Evolutionary conservation across 139 green algal species (phyloP).

Genomic region (Raphidocelis subcapitata): DNA sequence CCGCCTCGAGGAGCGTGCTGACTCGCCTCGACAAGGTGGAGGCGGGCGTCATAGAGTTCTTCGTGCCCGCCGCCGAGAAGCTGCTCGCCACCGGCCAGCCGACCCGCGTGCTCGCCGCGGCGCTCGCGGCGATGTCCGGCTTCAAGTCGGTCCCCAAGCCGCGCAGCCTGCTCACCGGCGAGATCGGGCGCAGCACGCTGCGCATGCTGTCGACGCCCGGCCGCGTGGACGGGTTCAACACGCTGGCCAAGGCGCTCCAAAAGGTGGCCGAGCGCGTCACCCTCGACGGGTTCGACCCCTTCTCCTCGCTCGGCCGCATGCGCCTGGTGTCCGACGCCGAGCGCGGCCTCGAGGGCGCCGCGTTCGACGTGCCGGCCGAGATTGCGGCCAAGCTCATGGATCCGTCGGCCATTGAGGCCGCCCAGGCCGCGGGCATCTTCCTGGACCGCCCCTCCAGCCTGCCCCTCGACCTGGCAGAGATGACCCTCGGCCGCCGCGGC

Average conservation of each 20-base stretch:
- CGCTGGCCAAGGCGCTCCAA: neutral
- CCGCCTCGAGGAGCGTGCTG: conserved; percentile 51
- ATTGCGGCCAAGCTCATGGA: conserved; percentile 5
- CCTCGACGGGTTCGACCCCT: neutral
- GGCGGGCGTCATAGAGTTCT: conserved; percentile 75
- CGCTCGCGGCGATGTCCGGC: conserved; percentile 86
- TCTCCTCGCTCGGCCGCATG: conserved; percentile 52
- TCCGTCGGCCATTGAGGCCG: neutral
- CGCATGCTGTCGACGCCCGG: conserved; percentile 50
- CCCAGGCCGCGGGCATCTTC: conserved; percentile 14
- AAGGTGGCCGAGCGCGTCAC: neutral
- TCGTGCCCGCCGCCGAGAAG: conserved; percentile 72
- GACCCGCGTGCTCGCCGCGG: conserved; percentile 64
- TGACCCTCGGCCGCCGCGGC: conserved; percentile 13
- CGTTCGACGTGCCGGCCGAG: conserved; percentile 81
- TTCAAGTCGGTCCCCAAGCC: conserved; percentile 72
- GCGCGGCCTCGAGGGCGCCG: conserved; percentile 46
- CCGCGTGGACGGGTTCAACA: conserved; percentile 39
- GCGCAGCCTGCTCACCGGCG: conserved; percentile 70
- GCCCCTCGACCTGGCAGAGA: conserved; percentile 39
- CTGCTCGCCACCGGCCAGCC: conserved; percentile 67
- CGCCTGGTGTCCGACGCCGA: conserved; percentile 38
- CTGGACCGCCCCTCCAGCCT: conserved; percentile 39
- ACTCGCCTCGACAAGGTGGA: conserved; percentile 71
- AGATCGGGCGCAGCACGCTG: conserved; percentile 72